These are phyloP conservation scores for Trypanosoma melophagium DNA, from an alignment of 208 protist species.

Conservation along the genomic window DNA sequence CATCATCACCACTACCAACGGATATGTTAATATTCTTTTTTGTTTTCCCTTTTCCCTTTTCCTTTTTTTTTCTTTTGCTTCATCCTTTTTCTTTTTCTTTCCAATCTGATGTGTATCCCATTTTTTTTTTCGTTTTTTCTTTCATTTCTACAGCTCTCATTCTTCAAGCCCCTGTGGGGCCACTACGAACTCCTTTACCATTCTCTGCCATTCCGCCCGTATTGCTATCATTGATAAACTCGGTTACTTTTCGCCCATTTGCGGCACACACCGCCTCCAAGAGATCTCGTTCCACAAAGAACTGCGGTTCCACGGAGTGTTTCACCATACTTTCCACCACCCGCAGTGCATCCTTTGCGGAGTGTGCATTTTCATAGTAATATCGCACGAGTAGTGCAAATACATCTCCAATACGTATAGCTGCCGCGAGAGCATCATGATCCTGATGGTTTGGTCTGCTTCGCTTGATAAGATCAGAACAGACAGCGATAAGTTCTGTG, in stretches of 20 bases:
- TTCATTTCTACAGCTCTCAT: background rate
- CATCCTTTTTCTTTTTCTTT: background rate
- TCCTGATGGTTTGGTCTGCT: slow-evolving; percentile 64
- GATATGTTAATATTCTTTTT: background rate
- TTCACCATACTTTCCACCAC: slow-evolving; percentile 93
- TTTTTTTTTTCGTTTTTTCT: background rate
- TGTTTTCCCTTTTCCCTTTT: background rate
- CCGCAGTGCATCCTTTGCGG: slow-evolving; percentile 83
- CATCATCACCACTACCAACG: background rate
- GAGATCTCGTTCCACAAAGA: slow-evolving; percentile 88
- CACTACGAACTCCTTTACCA: no score
- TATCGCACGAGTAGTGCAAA: slow-evolving; percentile 94
- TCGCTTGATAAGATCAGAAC: slow-evolving; percentile 86
- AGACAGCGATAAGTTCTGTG: slow-evolving; percentile 77
- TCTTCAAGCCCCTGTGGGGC: no score
- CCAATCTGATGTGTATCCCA: background rate
- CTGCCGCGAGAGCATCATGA: slow-evolving; percentile 58
- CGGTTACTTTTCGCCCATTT: slow-evolving; percentile 61
- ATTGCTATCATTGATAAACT: slow-evolving; percentile 39
- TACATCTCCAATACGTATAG: slow-evolving; percentile 94
- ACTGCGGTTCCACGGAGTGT: slow-evolving; percentile 78
- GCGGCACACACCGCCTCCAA: slow-evolving; percentile 84
- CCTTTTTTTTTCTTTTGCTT: background rate
- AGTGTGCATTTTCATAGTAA: slow-evolving; percentile 78
- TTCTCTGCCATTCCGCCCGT: slow-evolving; percentile 3